Percentiles rank a stretch among this genome's conserved stretches.
Conservation (phyloP, 1,284 basidiomycete species). For the Rhodotorula sp. region DNA sequence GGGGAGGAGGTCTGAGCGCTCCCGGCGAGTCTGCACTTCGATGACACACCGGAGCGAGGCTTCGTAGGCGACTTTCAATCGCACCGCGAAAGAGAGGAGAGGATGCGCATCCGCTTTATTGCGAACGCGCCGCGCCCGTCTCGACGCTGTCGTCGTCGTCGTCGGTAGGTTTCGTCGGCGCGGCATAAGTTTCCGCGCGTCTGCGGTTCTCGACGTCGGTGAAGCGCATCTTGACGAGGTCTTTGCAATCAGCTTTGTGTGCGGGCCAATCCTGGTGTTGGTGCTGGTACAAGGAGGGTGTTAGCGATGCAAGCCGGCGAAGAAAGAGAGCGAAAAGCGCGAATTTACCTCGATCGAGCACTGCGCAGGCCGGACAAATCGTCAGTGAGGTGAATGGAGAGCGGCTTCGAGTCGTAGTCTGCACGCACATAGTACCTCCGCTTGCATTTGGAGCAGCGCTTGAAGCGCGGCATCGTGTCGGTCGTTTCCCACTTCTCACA, state of each 20-base stretch:
- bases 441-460: conserved; percentile 34
- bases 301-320: neutral
- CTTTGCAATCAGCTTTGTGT: conserved; percentile 37
- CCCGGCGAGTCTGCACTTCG: too few species aligned
- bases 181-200: neutral
- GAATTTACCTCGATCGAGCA: conserved; percentile 25
- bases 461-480: conserved; percentile 13
- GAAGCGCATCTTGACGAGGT: conserved; percentile 17
- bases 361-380: neutral
- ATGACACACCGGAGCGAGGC: too few species aligned
- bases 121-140: too few species aligned
- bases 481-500: conserved; percentile 21
- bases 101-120: too few species aligned
- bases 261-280: conserved; percentile 28
- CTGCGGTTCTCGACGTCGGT: conserved; percentile 32
- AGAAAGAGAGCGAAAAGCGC: neutral
- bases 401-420: neutral
- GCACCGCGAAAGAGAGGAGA: too few species aligned
- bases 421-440: conserved; percentile 36
- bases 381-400: too few species aligned
- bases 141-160: too few species aligned
- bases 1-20: too few species aligned
- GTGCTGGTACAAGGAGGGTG: conserved; percentile 6
- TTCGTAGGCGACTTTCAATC: too few species aligned
- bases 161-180: neutral